Evolutionary conservation across 2,329 filamentous ascomycete genomes (phyloP), one percentile per base, ranked within the genome.

Genomic region (Penicillium sp.): DNA sequence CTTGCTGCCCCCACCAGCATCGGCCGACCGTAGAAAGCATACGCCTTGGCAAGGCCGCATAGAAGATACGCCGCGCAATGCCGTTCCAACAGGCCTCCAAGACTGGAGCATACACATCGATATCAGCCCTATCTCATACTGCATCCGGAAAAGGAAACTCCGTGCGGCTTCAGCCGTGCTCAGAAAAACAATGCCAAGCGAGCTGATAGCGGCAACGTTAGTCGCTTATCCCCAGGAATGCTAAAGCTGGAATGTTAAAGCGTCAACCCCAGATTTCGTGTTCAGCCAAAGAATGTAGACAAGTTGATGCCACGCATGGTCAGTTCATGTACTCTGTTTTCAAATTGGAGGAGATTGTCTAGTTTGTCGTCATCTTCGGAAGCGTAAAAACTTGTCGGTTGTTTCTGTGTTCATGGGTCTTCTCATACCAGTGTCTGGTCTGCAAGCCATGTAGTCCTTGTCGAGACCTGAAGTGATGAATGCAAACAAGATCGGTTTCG

Each of bases 61-160:
- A 20, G 18, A 20, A 20, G 18, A 20, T 20, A 20, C 18, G 3
- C 18, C 18, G 18, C 4, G 18, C 18, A 4, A 20, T 20, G 18
- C 18, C 18, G 18, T 3, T 20, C 18, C 18, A 20, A 20, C 18
- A 20, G 18, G 18, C 18, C 18, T 3, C 18, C 18, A 20, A 20
- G 18, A 20, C 18, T 4, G 18, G 18, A 20, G 18, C 18, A 20
- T 20, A 20, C 18, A 20, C 4, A 20, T 20, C 18, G 18, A 20
- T 20, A 20, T 20, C 18, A 20, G 18, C 18, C 18, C 18, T 20
- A 6, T 6, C 13, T 11, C 24, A 28, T 16, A 34, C 53, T 50
- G 45, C 49, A 46, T 54, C 28, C 51, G 46, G 48, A 24, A 37
- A 13, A 16, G 31, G 29, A 11, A n/a, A 11, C 10, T 41, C n/a